Base-by-base conservation (phyloP, 2,329 filamentous ascomycete genomes). In the Hymenoscyphus infarciens region DNA sequence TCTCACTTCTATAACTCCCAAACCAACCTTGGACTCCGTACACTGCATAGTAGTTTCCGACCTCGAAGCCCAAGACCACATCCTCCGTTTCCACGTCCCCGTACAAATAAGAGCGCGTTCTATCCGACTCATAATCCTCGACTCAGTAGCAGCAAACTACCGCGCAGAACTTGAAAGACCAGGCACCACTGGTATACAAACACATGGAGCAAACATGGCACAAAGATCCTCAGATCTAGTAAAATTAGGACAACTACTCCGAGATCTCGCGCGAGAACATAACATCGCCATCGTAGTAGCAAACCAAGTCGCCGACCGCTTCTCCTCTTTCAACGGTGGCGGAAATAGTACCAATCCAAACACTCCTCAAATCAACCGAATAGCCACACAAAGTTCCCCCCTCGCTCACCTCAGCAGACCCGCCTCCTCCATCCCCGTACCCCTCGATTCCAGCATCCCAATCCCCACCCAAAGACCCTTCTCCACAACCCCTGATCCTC, bases 81-180 rank as follows among this genome's bases (percentile, higher is more conserved):
- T 99, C 72, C 81, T 98, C 29, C 87, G 87, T 67, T 98, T 91
- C 76, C 95, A 99, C 75, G 87, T 98, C 5, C 95, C 95, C 1
- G 89, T 97, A 19, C 87, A 92, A 31, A 86, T 97, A 22, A 79
- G 84, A 67, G 85, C 90, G 56, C 87, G 91, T 75, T 83, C 88
- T 65, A 81, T 97, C 59, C 92, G 94, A 1, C 83, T 99, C 1
- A 78, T 99, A 1, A 83, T 98, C 15, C 78, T 99, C 35, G 95
- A 99, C 78, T 96, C 91, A 5, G 89, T 99, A 31, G 93, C 95
- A 0, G 92, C 95, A 64, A 99, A 99, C 77, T 99, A 95, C 76
- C 89, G 95, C 67, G 93, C 91, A 57, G 94, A 98, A 75, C 95
- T 92, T 70, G 89, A 92, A 69, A 83, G 86, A 61, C 71, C 78